Base-by-base conservation (phyloP, 192 early-diverging fungal species). In the Backusella morwellensis region DNA sequence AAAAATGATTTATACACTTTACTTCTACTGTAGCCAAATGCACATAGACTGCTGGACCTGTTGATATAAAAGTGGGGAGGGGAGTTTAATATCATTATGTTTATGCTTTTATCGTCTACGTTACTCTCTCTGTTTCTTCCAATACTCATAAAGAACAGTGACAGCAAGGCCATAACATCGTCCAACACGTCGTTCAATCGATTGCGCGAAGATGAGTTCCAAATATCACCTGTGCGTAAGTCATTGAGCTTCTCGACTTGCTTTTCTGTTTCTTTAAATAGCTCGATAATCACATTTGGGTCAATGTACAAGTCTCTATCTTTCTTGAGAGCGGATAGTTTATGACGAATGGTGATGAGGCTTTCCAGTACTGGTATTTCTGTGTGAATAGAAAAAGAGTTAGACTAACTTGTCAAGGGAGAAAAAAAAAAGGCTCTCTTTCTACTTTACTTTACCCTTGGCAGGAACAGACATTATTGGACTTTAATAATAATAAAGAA, bases 21-120 rank as follows among this genome's bases (percentile, higher is more conserved):
- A 88, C 89, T 85, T 93, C 93, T 66, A 94, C 89, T 5, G 93
- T 93, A 0, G 91, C 87, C 56, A 94, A 83, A 72, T 94, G 93
- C 0, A 90, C 93, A 79, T 94, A 93, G 1, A 89, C 90, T 14
- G 93, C 93, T 7, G 93, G 92, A 71, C 69, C 78, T 79, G 42
- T 15, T 23, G 34, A 15, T 21, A 29, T 35, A 32, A 14, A 56
- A 19, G 32, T 34, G 7, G 35, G 7, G n/a, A n/a, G n/a, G n/a
- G n/a, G n/a, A 4, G 52, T 32, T 7, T 23, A 23, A 32, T 41
- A 7, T 12, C 56, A 26, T 12, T 26, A 2, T 63, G 23, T 21
- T 15, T 1, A 68, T 66, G 19, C 32, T 21, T 40, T 11, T 4
- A 42, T n/a, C 17, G 14, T 34, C 35, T 7, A 17, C 41, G 50